A percentile compares a stretch with the other conserved stretches of the same genome.
Conservation (phyloP, 2,329 filamentous ascomycete species). For the Aspergillus piperis region DNA sequence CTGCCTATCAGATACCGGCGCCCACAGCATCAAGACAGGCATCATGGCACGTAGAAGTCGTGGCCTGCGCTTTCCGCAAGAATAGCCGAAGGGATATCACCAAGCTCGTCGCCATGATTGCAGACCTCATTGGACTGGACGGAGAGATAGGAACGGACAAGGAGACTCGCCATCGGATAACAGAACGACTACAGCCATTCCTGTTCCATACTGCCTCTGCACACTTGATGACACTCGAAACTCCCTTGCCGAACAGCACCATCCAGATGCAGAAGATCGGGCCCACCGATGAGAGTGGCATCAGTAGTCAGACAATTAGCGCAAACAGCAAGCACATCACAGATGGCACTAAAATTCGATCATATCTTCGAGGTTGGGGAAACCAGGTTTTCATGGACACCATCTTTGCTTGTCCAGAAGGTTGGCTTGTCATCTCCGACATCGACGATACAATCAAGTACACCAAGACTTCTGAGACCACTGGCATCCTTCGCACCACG, state of each 20-base stretch:
- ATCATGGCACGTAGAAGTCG: constrained; percentile 78
- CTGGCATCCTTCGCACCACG: constrained; percentile 79
- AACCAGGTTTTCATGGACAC: constrained; percentile 65
- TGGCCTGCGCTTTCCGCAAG: constrained; percentile 77
- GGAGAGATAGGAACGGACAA: constrained; percentile 51
- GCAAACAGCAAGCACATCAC: constrained; percentile 49
- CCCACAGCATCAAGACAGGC: constrained; percentile 37
- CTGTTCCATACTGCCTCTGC: constrained; percentile 73
- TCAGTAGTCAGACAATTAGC: constrained; percentile 64
- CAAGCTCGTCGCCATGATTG: constrained; percentile 69
- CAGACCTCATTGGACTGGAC: constrained; percentile 67
- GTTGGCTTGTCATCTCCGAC: constrained; percentile 86
- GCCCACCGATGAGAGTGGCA: constrained; percentile 70
- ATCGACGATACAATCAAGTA: constrained; percentile 96
- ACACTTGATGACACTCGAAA: constrained; percentile 65
- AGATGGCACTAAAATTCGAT: constrained; percentile 52
- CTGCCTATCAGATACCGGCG: constrained; percentile 63
- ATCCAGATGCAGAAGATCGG: constrained; percentile 58
- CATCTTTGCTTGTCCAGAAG: constrained; percentile 71
- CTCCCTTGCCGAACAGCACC: constrained; percentile 54
- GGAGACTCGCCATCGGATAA: constrained; percentile 65
- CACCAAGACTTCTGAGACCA: constrained; percentile 76
- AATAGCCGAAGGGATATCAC: constrained; percentile 67
- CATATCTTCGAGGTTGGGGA: constrained; percentile 29
- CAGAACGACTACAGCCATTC: constrained; percentile 63